Percentiles rank a stretch among this genome's conserved stretches.
Conservation (phyloP, 805 yeast species). For the Scheffersomyces amazonensis region DNA sequence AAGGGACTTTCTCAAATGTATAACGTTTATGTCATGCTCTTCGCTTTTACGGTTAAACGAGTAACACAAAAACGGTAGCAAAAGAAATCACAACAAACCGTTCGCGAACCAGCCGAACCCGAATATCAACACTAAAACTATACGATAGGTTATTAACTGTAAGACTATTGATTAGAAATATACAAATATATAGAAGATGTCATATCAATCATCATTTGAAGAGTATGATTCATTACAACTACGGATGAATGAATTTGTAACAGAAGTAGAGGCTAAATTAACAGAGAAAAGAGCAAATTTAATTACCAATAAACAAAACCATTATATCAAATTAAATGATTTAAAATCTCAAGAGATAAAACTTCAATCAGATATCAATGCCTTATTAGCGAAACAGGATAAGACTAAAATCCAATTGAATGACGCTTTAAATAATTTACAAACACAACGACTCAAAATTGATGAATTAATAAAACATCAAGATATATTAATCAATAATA, state of each 20-base stretch:
- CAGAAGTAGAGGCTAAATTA: conserved; percentile 24
- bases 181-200: neutral
- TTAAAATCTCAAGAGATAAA: conserved; percentile 26
- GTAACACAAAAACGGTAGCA: no score
- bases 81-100: no score
- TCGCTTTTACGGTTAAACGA: no score
- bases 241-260: conserved; percentile 38
- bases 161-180: neutral
- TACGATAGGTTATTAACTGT: neutral
- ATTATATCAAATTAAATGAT: conserved; percentile 26
- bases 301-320: conserved; percentile 32
- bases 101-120: no score
- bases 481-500: conserved; percentile 26
- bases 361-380: conserved; percentile 28
- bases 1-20: no score
- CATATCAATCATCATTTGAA: conserved; percentile 9
- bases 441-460: conserved; percentile 31
- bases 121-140: neutral
- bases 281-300: conserved; percentile 25
- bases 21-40: no score
- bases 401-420: conserved; percentile 26
- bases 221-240: conserved; percentile 34
- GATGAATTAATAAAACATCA: conserved; percentile 34
- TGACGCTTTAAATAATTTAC: conserved; percentile 18
- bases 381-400: conserved; percentile 20